These are phyloP conservation scores for Solanum verrucosum DNA, from an alignment of 257 asterid species.

Conservation along the genomic window DNA sequence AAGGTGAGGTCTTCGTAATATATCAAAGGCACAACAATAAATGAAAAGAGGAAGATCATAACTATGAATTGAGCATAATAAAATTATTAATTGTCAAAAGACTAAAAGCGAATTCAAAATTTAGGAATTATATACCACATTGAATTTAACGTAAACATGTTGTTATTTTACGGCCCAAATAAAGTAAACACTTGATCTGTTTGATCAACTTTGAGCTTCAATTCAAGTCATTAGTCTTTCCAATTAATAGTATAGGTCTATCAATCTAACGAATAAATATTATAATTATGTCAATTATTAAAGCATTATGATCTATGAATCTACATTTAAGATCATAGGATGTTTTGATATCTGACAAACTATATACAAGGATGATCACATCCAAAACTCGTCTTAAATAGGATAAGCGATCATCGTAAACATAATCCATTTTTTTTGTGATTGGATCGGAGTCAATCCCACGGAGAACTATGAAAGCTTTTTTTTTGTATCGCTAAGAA, in stretches of 20 bases:
- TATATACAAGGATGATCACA: neutral
- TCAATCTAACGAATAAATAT: too few species aligned
- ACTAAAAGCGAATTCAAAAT: neutral
- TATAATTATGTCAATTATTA: neutral
- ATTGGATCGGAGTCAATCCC: neutral
- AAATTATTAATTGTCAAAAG: neutral
- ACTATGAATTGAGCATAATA: neutral
- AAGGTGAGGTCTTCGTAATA: neutral
- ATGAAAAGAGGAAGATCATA: neutral
- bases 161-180: neutral
- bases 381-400: too few species aligned
- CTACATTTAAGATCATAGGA: neutral
- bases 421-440: too few species aligned
- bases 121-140: too few species aligned
- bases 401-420: too few species aligned
- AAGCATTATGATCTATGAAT: neutral
- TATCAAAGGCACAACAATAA: neutral
- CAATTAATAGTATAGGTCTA: neutral
- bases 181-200: neutral
- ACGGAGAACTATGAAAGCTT: neutral
- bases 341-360: neutral
- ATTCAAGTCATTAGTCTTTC: neutral
- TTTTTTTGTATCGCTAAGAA: neutral
- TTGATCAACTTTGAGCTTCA: neutral
- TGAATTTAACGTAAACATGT: too few species aligned